Evolutionary conservation across 139 green algal genomes (phyloP).

Genomic region (Chlamydomonas schloesseri): DNA sequence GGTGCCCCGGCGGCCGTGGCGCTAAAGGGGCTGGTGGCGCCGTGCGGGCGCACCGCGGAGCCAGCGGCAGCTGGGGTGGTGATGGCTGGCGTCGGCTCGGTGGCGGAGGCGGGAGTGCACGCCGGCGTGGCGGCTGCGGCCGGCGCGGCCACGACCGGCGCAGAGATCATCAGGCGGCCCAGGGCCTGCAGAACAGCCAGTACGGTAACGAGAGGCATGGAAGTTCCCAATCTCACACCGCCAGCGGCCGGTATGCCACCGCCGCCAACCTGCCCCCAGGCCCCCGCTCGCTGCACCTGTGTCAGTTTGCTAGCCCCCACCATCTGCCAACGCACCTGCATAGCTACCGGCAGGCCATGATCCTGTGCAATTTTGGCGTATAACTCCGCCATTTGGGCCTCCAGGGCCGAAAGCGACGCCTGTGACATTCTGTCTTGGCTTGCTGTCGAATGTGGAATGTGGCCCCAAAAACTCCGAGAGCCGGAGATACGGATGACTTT

Average conservation of each 20-base stretch:
- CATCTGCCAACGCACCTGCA: constrained; percentile 8
- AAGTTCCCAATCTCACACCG: no score
- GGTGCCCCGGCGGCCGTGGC: neutral
- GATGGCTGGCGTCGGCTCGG: neutral
- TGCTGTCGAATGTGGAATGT: no score
- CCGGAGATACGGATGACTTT: no score
- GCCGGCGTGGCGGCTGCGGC: neutral
- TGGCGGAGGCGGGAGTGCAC: neutral
- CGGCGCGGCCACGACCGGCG: neutral
- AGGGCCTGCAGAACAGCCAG: constrained; percentile 22
- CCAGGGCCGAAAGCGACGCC: neutral
- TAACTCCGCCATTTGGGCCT: neutral
- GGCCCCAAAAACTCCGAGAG: no score
- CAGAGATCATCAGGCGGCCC: constrained; percentile 13
- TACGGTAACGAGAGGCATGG: no score
- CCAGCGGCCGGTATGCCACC: no score
- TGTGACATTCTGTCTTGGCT: no score
- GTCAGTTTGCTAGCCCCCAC: no score
- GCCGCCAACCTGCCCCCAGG: no score
- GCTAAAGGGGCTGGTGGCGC: neutral
- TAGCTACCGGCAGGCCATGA: constrained; percentile 16
- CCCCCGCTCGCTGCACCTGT: no score
- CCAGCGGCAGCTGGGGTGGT: neutral
- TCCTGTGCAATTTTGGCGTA: constrained; percentile 22
- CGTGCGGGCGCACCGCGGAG: neutral